Evolutionary conservation across 495 filamentous ascomycete species (phyloP), one percentile per base, ranked within the genome.

Genomic region (Penicillium cosmopolitanum): DNA sequence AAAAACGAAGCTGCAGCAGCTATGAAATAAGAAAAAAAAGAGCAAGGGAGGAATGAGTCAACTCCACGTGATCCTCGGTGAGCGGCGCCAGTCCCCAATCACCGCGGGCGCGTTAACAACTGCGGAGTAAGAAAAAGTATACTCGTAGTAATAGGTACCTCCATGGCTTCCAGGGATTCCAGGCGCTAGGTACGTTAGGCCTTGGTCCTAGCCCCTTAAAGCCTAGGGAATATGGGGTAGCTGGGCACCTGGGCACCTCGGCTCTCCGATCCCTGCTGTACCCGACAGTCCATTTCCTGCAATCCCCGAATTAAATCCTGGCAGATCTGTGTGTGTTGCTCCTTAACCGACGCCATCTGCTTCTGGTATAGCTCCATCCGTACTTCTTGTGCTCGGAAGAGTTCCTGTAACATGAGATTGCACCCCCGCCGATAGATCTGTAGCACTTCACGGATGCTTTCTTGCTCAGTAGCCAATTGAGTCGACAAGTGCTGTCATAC

Each of bases 271-370:
- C 50, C 47, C 52, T 66, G 56, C 43, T 70, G 67, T 25, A 73
- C 53, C 50, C 65, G 61, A 52, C 61, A 56, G 43, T 72, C 69
- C 15, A 71, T 56, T 48, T 66, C 67, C 25, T 74, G 61, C 43
- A 77, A 35, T 11, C 71, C 71, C 51, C 57, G 57, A 56, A 73
- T 68, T n/a, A 77, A 28, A 19, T 69, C 66, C 54, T 65, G 64
- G 46, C 73, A 74, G 16, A 77, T 60, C n/a, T 71, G 55, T 4
- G 66, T 60, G 55, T 78, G 72, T 13, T 76, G 71, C 12, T 68
- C 60, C 51, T 66, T 68, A 21, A 75, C 66, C 10, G 55, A 52
- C 1, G 66, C 50, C 61, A 74, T 71, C 53, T 77, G 71, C 51
- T 74, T 65, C 23, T 60, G 56, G 35, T 73, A 74, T 12, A 76